Evolutionary conservation across 169 alveolate species (phyloP).

Genomic region (Plasmodium malariae): DNA sequence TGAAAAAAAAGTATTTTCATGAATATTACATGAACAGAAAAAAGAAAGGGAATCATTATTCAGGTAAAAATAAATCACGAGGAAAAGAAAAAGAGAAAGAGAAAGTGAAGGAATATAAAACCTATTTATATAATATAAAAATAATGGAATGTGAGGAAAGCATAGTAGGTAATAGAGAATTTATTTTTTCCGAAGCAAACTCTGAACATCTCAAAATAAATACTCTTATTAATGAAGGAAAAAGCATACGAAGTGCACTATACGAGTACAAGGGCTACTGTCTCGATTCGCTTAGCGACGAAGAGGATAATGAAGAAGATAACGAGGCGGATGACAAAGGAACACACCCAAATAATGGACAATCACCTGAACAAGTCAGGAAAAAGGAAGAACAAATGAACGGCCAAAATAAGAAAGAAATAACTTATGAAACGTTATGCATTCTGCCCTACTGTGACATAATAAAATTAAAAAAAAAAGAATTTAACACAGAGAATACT

Average conservation of each 20-base stretch:
- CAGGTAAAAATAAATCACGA: neutral
- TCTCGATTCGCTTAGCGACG: neutral
- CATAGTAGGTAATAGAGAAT: conserved; percentile 18
- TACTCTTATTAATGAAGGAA: conserved; percentile 49
- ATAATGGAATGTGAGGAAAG: conserved; percentile 65
- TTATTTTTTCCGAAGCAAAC: conserved; percentile 41
- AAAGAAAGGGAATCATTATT: neutral
- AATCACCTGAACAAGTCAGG: neutral
- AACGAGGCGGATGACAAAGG: neutral
- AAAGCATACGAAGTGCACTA: conserved; percentile 11
- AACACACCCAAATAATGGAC: neutral
- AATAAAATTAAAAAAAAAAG: conserved; percentile 20
- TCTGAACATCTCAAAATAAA: conserved; percentile 15
- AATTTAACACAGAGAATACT: neutral
- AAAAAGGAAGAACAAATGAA: neutral
- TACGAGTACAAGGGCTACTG: conserved; percentile 45
- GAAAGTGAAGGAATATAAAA: conserved; percentile 3
- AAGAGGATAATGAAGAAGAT: neutral
- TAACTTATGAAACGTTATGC: conserved; percentile 25
- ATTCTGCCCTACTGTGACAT: conserved; percentile 59
- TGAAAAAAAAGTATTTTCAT: conserved; percentile 11
- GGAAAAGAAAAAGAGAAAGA: neutral
- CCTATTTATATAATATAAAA: conserved; percentile 49
- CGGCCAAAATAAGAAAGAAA: conserved; percentile 6
- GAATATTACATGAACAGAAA: neutral